phyloP scores from a whole-genome alignment of 192 early-diverging fungal species.

The Nowakowskiella sp. region DNA sequence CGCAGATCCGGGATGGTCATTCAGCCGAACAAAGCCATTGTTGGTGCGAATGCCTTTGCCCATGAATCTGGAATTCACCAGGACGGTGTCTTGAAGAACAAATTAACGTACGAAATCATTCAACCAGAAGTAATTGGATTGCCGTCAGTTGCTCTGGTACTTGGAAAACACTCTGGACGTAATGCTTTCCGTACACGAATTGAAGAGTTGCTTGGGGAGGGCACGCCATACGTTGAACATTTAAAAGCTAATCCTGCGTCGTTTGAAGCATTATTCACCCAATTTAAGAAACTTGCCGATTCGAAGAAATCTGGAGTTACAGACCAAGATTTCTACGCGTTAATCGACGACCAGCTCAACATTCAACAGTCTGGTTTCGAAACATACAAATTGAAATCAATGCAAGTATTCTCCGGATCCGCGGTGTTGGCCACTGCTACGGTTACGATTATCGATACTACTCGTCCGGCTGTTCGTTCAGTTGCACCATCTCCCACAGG shows the following conservation, averaged over 20 bases:
- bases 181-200: conserved; percentile 82
- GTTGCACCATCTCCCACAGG: background rate
- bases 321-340: conserved; percentile 81
- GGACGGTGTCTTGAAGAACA: conserved; percentile 95
- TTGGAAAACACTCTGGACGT: conserved; percentile 95
- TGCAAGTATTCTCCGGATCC: conserved; percentile 75
- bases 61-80: conserved; percentile 99
- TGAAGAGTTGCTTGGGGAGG: conserved; percentile 64
- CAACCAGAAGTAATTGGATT: conserved; percentile 86
- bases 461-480: too few species aligned
- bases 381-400: conserved; percentile 55
- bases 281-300: conserved; percentile 91
- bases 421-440: conserved; percentile 72
- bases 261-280: conserved; percentile 73
- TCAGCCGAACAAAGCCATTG: conserved; percentile 97
- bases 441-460: conserved; percentile 62
- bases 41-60: conserved; percentile 92
- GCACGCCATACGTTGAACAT: conserved; percentile 36
- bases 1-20: conserved; percentile 89
- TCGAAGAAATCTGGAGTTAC: conserved; percentile 70
- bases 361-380: conserved; percentile 29
- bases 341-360: conserved; percentile 71
- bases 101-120: conserved; percentile 94
- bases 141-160: conserved; percentile 71
- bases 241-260: conserved; percentile 47